Evolutionary conservation across 2,329 filamentous ascomycete genomes (phyloP), one percentile per base, ranked within the genome.

Genomic region (Talaromyces sp.): DNA sequence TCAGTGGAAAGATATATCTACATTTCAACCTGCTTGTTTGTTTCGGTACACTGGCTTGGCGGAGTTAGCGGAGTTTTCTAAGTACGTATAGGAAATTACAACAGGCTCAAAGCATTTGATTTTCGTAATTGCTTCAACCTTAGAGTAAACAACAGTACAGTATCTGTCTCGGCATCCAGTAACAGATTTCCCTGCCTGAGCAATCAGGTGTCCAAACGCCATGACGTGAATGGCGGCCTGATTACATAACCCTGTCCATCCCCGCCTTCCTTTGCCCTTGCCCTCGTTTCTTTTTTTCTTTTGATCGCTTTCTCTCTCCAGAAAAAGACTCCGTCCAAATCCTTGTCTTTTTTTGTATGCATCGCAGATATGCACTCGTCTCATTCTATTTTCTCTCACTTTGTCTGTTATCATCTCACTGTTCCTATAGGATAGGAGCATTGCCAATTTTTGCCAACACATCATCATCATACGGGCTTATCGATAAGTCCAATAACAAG

Each of bases 371-470:
- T 60, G 53, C 45, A 17, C 35, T 35, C n/a, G 25, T 35, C 52
- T 31, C 54, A 53, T 52, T 37, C 40, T 48, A 52, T 25, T 3
- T 41, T 33, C 17, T 17, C 37, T 25, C 22, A 35, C 10, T 43
- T 57, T 37, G 48, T 40, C 43, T 51, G 52, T 21, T 57, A 60
- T 37, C 53, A 53, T 51, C 54, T 56, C 50, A 35, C 58, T 5
- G 51, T 62, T 22, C 60, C 60, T 21, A 60, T 62, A 62, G 60
- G 60, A 58, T 62, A 62, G 46, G n/a, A 11, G 21, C 1, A n/a
- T n/a, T n/a, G 21, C 9, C 11, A 41, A n/a, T n/a, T n/a, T n/a
- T 51, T 59, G 56, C 56, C 48, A 53, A 31, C 59, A n/a, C 55
- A 58, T 58, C 41, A 50, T n/a, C 13, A 22, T 36, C 25, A 33